Evolutionary conservation across 495 filamentous ascomycete species (phyloP), one percentile per base, ranked within the genome.

Genomic region (Neurospora cerealis): DNA sequence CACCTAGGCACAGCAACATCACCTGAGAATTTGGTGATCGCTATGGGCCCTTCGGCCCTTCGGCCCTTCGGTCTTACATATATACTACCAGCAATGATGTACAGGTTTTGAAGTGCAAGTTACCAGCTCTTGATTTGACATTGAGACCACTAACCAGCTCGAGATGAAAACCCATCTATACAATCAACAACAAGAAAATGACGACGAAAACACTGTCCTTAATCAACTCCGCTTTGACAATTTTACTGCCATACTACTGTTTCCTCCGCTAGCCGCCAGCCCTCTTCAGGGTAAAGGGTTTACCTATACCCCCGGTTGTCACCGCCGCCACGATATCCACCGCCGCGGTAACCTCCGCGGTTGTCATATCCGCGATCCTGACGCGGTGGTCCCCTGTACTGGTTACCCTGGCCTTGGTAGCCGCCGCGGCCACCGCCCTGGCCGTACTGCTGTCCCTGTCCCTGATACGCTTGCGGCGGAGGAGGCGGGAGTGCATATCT

Each of bases 401-500:
- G 69, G 69, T 40, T 72, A 70, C 41, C 74, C 69, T n/a, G 72
- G 5, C 77, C 72, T 32, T 74, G 74, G 72, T 74, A 66, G n/a
- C 75, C 72, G 7, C 79, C 75, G 9, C 75, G 69, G n/a, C 77
- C 74, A 17, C 74, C 74, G 1, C 77, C 75, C 11, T 76, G 75
- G 6, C 73, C 37, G 54, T 9, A 48, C 71, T 71, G 36, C 48
- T 62, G 37, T 73, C 74, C 54, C 48, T 62, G 37, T 73, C 72
- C 54, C 13, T 32, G 54, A 36, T 76, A 73, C 17, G 71, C 38
- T 38, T 66, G 60, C 46, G 44, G 69, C 15, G 73, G 73, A 38
- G 73, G 70, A 15, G 73, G 73, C 19, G 73, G 70, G 13, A 72
- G 48, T 5, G 60, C 73, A 60, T 69, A 70, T 17, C 71, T 38